Evolutionary conservation across 306 rosid genomes (phyloP).

Genomic region (Inga leiocalycina): DNA sequence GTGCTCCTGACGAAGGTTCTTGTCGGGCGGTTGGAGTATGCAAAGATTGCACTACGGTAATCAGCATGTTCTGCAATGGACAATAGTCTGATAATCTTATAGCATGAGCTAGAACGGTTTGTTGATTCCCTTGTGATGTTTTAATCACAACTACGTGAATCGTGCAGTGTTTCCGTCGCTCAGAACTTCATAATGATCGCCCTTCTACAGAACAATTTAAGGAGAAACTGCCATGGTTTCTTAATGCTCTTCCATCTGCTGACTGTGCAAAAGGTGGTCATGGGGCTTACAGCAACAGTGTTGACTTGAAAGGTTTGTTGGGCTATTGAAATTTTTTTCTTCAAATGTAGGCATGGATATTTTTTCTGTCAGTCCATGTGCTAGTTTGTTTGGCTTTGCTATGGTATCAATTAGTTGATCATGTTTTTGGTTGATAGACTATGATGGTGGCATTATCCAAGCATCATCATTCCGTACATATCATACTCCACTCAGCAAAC

Average conservation of each 20-base stretch:
- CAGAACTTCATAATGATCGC: conserved; percentile 69
- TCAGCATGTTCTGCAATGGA: not conserved
- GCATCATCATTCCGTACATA: conserved; percentile 97
- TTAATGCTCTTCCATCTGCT: conserved; percentile 89
- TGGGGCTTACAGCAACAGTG: conserved; percentile 96
- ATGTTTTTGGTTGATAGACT: conserved; percentile 51
- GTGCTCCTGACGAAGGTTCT: conserved; percentile 61
- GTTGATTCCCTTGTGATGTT: conserved; percentile 31
- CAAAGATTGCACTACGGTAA: conserved; percentile 98
- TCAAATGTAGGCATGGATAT: conserved; percentile 3
- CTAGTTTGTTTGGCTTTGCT: conserved; percentile 3
- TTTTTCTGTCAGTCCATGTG: conserved; percentile 13
- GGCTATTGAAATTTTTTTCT: conserved; percentile 27
- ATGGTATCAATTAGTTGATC: conserved; percentile 30
- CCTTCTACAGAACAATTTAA: conserved; percentile 84
- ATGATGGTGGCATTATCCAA: conserved; percentile 73
- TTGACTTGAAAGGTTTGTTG: conserved; percentile 78
- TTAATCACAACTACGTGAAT: conserved; percentile 33
- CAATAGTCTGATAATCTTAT: conserved; percentile 24
- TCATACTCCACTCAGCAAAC: conserved; percentile 96
- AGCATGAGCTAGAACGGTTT: not conserved
- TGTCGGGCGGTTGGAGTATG: conserved; percentile 77
- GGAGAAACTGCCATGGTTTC: conserved; percentile 97
- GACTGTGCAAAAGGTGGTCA: conserved; percentile 99
- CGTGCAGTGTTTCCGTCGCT: conserved; percentile 88